Conservation (phyloP, 176 grass and related monocot species). For the Cymbopogon citratus region DNA sequence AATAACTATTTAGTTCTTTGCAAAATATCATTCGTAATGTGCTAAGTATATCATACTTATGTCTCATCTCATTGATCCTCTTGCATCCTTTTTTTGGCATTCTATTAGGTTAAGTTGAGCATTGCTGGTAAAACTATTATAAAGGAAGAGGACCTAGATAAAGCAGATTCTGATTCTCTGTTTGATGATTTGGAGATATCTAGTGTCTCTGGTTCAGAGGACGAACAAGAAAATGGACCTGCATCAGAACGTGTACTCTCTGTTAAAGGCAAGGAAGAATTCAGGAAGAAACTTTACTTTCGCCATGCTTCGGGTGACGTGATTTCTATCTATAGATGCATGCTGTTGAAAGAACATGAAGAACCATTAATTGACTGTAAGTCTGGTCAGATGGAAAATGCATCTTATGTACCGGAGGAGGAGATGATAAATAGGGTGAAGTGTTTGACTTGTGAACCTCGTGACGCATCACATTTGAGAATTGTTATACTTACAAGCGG, state of each 20-base stretch:
- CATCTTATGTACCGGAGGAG: slow-evolving; percentile 46
- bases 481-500: slow-evolving; percentile 82
- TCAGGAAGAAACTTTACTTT: slow-evolving; percentile 77
- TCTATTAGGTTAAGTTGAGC: slow-evolving; percentile 69
- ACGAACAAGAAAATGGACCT: slow-evolving; percentile 57
- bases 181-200: slow-evolving; percentile 84
- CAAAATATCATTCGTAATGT: neutral
- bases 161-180: slow-evolving; percentile 54
- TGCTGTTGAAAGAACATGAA: slow-evolving; percentile 86
- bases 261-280: slow-evolving; percentile 58
- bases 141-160: slow-evolving; percentile 83
- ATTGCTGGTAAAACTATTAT: slow-evolving; percentile 84
- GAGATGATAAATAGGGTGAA: slow-evolving; percentile 71
- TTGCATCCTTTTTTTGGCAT: neutral
- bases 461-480: slow-evolving; percentile 55
- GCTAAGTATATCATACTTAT: neutral
- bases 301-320: slow-evolving; percentile 39
- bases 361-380: slow-evolving; percentile 49
- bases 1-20: neutral
- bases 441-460: slow-evolving; percentile 56
- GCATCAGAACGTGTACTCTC: slow-evolving; percentile 29
- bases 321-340: slow-evolving; percentile 62
- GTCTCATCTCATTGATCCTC: neutral
- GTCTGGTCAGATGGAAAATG: slow-evolving; percentile 34
- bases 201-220: slow-evolving; percentile 94